These are phyloP conservation scores for Dendrobium catenatum DNA, from an alignment of 106 monocot genomes.

Conservation along the genomic window DNA sequence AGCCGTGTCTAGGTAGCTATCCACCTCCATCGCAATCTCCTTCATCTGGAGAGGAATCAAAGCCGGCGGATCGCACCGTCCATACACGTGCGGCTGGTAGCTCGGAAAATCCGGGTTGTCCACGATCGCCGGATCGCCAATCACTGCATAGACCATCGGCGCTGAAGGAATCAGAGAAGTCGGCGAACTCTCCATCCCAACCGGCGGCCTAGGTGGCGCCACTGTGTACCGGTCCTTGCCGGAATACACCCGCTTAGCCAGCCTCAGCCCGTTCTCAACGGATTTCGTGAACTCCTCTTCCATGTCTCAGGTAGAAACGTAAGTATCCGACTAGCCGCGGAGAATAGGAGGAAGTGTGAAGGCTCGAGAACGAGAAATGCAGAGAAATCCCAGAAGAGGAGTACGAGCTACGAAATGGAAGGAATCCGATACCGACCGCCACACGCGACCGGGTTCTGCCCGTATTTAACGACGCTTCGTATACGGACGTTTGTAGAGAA, in stretches of 20 bases:
- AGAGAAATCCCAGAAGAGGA: background rate
- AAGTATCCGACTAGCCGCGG: background rate
- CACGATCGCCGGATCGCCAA: slow-evolving; percentile 66
- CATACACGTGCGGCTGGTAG: slow-evolving; percentile 96
- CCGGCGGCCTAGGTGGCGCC: slow-evolving; percentile 20
- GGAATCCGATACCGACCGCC: background rate
- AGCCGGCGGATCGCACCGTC: slow-evolving; percentile 76
- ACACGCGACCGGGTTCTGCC: too few species aligned
- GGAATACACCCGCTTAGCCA: slow-evolving; percentile 56
- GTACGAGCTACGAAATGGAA: background rate
- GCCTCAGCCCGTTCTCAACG: slow-evolving; percentile 81
- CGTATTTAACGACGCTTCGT: too few species aligned
- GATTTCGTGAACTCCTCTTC: slow-evolving; percentile 40
- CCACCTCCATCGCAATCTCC: slow-evolving; percentile 39
- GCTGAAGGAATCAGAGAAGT: slow-evolving; percentile 40
- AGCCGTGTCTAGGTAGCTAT: slow-evolving; percentile 58
- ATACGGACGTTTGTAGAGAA: too few species aligned
- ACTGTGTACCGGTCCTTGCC: slow-evolving; percentile 28
- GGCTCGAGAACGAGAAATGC: background rate
- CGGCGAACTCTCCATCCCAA: slow-evolving; percentile 12
- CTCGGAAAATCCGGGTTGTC: slow-evolving; percentile 95
- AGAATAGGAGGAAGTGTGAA: background rate
- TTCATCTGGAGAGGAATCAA: slow-evolving; percentile 89
- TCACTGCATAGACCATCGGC: slow-evolving; percentile 79
- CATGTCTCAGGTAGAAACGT: background rate